These are phyloP conservation scores for Russula abietina DNA, from an alignment of 768 basidiomycete genomes.

Conservation along the genomic window DNA sequence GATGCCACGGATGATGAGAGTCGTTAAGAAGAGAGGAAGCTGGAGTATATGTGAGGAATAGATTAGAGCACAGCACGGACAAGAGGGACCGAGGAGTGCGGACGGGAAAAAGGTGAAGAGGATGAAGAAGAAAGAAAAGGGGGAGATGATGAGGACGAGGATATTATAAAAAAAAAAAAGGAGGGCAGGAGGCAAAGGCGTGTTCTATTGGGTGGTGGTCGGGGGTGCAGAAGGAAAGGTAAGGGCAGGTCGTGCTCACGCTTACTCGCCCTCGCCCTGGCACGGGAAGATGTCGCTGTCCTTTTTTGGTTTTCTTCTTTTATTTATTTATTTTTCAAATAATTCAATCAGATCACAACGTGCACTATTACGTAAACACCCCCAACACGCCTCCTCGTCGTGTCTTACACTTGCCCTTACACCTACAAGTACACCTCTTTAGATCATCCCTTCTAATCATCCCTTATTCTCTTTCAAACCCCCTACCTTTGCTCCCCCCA, in stretches of 20 bases:
- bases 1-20: slow-evolving; percentile 34
- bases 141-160: not conserved
- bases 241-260: not conserved
- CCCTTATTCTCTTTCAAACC: not conserved
- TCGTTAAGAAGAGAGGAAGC: slow-evolving; percentile 26
- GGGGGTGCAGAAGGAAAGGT: slow-evolving; percentile 39
- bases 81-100: slow-evolving; percentile 30
- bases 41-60: slow-evolving; percentile 22
- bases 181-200: slow-evolving; percentile 20
- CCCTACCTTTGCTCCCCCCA: not conserved
- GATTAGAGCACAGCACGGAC: slow-evolving; percentile 28
- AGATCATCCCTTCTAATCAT: not conserved
- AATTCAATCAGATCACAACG: slow-evolving; percentile 1
- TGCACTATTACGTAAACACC: slow-evolving; percentile 16
- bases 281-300: not conserved
- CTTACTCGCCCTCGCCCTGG: not conserved
- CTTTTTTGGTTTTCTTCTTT: not conserved
- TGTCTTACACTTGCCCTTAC: not conserved
- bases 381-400: slow-evolving; percentile 17
- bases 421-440: not conserved
- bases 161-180: slow-evolving; percentile 20
- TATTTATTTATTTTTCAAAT: not conserved
- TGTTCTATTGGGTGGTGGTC: slow-evolving; percentile 29
- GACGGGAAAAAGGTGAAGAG: slow-evolving; percentile 15
- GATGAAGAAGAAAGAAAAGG: slow-evolving; percentile 12